Conservation (phyloP, 768 basidiomycete species). For the Strobilomyces confusus region DNA sequence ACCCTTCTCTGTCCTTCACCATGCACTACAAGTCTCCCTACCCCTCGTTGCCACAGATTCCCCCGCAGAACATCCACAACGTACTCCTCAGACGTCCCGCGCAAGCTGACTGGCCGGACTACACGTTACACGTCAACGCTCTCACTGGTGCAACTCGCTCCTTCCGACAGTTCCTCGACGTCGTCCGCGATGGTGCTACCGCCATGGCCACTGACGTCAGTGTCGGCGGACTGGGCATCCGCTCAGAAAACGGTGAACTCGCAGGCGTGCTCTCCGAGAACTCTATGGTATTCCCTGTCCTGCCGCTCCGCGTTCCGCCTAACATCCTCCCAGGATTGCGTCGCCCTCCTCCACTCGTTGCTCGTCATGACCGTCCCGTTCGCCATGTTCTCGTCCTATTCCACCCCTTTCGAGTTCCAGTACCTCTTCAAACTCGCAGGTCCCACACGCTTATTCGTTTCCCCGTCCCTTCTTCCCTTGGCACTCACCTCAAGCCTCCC, state of each 20-base stretch:
- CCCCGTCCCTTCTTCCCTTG: conserved; percentile 39
- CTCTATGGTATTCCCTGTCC: conserved; percentile 43
- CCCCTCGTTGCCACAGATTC: conserved; percentile 46
- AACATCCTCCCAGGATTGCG: conserved; percentile 44
- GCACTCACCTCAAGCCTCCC: conserved; percentile 37
- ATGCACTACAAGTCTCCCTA: conserved; percentile 61
- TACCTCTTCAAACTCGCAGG: conserved; percentile 46
- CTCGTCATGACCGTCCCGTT: conserved; percentile 50
- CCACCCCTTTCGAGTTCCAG: conserved; percentile 54
- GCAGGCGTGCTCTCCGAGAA: conserved; percentile 72
- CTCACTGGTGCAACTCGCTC: conserved; percentile 44
- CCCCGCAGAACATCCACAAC: conserved; percentile 53
- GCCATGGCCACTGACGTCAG: conserved; percentile 45
- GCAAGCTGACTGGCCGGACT: conserved; percentile 53
- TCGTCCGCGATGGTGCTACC: conserved; percentile 53
- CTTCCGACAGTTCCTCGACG: conserved; percentile 47
- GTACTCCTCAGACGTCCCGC: conserved; percentile 52
- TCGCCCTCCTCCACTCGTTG: conserved; percentile 46
- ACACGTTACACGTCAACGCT: conserved; percentile 52
- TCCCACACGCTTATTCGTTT: conserved; percentile 52
- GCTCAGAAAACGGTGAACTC: conserved; percentile 46
- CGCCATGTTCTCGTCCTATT: conserved; percentile 48
- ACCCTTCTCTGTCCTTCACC: neutral
- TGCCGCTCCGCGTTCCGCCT: neutral
- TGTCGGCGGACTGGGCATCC: conserved; percentile 56